A percentile compares a stretch with the other conserved stretches of the same genome.
phyloP scores from a whole-genome alignment of 1,284 basidiomycete species.

The Fomes fomentarius region DNA sequence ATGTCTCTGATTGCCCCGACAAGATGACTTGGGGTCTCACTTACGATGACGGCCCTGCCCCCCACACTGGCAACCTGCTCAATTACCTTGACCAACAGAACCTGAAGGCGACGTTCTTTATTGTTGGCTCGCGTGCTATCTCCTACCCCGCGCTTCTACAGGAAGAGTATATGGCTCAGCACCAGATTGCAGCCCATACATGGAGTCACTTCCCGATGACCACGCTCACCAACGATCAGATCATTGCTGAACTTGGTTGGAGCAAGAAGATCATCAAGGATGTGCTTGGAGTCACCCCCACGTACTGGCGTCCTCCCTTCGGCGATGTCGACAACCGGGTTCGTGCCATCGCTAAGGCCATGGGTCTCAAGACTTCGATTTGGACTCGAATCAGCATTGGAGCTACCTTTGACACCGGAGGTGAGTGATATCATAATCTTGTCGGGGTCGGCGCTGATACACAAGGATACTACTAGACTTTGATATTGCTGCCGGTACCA shows the following conservation, averaged over 20 bases:
- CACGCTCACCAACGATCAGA: conserved; percentile 78
- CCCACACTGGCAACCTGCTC: conserved; percentile 79
- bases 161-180: conserved; percentile 70
- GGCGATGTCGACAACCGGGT: conserved; percentile 83
- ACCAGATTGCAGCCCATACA: conserved; percentile 74
- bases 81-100: conserved; percentile 67
- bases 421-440: conserved; percentile 36
- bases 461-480: conserved; percentile 55
- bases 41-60: conserved; percentile 81
- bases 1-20: conserved; percentile 75
- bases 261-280: conserved; percentile 84
- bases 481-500: conserved; percentile 69
- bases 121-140: conserved; percentile 80
- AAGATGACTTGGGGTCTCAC: conserved; percentile 73
- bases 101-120: conserved; percentile 86
- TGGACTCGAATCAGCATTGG: conserved; percentile 66
- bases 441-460: neutral
- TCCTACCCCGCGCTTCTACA: conserved; percentile 66
- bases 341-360: conserved; percentile 72
- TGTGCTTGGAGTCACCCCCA: conserved; percentile 71
- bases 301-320: conserved; percentile 67
- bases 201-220: conserved; percentile 74
- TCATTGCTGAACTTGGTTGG: conserved; percentile 91
- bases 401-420: conserved; percentile 67
- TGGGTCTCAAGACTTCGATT: conserved; percentile 69